Conservation (phyloP, 2,329 filamentous ascomycete genomes). For the Xylaria sp. region DNA sequence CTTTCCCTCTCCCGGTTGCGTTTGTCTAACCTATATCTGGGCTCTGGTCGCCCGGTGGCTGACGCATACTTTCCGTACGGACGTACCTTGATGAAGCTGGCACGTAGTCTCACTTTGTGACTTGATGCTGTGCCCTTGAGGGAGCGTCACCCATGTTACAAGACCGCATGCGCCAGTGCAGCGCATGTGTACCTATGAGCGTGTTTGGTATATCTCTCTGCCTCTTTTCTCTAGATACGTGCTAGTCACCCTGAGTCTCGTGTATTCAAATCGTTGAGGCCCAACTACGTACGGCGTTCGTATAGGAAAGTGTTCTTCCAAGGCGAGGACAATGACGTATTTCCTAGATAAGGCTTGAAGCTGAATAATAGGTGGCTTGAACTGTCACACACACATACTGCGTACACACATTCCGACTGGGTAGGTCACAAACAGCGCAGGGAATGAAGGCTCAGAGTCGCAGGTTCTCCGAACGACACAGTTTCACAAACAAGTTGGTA, state of each 20-base stretch:
- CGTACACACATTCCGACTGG: conserved; percentile 8
- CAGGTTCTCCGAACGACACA: conserved; percentile 9
- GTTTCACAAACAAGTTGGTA: conserved; percentile 4
- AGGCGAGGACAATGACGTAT: conserved; percentile 19
- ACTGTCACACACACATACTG: conserved; percentile 18
- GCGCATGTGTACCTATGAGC: background rate
- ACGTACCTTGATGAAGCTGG: conserved; percentile 26
- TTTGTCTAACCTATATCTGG: conserved; percentile 23
- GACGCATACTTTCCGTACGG: conserved; percentile 31
- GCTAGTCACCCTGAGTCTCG: background rate
- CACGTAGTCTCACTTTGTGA: conserved; percentile 27
- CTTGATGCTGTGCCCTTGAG: conserved; percentile 22
- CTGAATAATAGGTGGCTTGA: conserved; percentile 20
- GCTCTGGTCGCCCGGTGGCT: conserved; percentile 24
- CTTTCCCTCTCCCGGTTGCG: conserved; percentile 20
- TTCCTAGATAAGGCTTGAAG: conserved; percentile 16
- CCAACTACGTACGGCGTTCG: conserved; percentile 1
- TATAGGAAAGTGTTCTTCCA: background rate
- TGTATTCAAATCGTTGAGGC: conserved; percentile 4
- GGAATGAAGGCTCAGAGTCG: background rate
- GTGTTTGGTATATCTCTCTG: conserved; percentile 10
- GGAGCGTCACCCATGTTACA: conserved; percentile 17
- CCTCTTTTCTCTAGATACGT: conserved; percentile 3
- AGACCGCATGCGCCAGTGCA: conserved; percentile 23
- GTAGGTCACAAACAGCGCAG: conserved; percentile 11